Evolutionary conservation across 1,284 basidiomycete genomes (phyloP), one percentile per base, ranked within the genome.

Genomic region (Moesziomyces sp.): DNA sequence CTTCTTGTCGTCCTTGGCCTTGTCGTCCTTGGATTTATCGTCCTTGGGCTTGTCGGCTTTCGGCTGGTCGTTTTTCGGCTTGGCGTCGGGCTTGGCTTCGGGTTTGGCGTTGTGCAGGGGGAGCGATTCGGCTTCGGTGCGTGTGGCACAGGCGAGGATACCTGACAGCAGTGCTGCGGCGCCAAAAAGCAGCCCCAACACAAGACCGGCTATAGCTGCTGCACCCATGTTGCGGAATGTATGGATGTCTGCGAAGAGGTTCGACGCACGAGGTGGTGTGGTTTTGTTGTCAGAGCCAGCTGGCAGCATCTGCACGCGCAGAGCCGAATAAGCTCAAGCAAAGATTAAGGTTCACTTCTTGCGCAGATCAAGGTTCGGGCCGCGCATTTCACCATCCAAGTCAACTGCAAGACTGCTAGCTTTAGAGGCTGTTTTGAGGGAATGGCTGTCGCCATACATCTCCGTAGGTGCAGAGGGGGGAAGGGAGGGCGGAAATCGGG

Each of bases 121-220:
- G 0, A 61, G 58, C 3, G 57, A 51, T 11, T 57, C 54, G 23
- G 52, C 19, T 40, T 67, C 65, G 43, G 65, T 61, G n/a, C 58
- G 54, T 21, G 38, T 46, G 3, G 65, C 65, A 26, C 65, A 67
- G 14, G 55, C 58, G 10, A 70, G 46, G 3, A 70, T 52, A 23
- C 52, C 61, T 16, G 67, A 56, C 11, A 70, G 50, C 5, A 70
- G 48, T 6, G 56, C 60, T 3, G 49, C 67, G 7, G 56, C 38
- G 13, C 67, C 67, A 26, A 64, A 21, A 4, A 70, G 9, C 1
- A 64, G 50, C 43, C 67, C 67, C 2, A 70, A 38, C 18, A 70
- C 52, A 5, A 62, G 52, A n/a, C 67, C 67, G 23, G 60, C 67
- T 5, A 70, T 49, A 42, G 67, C 61, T 50, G 48, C 61, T 6